phyloP scores from a whole-genome alignment of 768 basidiomycete genomes.

The Pholiota microspora region DNA sequence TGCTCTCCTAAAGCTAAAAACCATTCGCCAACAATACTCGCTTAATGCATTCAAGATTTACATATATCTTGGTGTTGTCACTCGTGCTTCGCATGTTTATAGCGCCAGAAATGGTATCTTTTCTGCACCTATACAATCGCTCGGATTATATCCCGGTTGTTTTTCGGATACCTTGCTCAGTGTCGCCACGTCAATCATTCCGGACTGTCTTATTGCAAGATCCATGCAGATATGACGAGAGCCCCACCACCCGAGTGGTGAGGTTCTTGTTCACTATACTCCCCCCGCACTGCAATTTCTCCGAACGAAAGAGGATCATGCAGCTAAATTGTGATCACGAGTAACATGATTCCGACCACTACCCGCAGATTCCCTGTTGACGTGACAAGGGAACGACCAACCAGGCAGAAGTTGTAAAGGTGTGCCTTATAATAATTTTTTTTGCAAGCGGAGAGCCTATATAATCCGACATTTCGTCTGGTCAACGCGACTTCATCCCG shows the following conservation, averaged over 20 bases:
- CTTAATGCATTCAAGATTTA: background rate
- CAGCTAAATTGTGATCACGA: slow-evolving; percentile 12
- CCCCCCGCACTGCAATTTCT: slow-evolving; percentile 14
- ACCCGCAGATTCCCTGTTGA: slow-evolving; percentile 12
- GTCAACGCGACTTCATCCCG: slow-evolving; percentile 7
- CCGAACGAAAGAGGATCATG: slow-evolving; percentile 13
- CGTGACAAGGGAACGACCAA: background rate
- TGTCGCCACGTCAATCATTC: slow-evolving; percentile 24
- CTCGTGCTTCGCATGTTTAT: background rate
- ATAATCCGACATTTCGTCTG: slow-evolving; percentile 18
- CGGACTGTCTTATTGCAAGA: slow-evolving; percentile 8
- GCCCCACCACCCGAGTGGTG: background rate
- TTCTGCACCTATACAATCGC: slow-evolving; percentile 8
- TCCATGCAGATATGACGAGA: background rate
- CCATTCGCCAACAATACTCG: slow-evolving; percentile 5
- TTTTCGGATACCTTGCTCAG: slow-evolving; percentile 19
- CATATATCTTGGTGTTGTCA: background rate
- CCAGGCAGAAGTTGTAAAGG: background rate
- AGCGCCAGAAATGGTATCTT: slow-evolving; percentile 11
- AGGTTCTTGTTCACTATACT: slow-evolving; percentile 1
- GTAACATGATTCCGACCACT: slow-evolving; percentile 19
- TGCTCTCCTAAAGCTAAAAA: background rate
- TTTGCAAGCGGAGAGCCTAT: slow-evolving; percentile 12
- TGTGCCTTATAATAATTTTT: slow-evolving; percentile 2
- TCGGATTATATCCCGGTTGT: slow-evolving; percentile 29